Evolutionary conservation across 176 grass and related monocot species (phyloP), one percentile per base, ranked within the genome.

Genomic region (Ananas comosus): DNA sequence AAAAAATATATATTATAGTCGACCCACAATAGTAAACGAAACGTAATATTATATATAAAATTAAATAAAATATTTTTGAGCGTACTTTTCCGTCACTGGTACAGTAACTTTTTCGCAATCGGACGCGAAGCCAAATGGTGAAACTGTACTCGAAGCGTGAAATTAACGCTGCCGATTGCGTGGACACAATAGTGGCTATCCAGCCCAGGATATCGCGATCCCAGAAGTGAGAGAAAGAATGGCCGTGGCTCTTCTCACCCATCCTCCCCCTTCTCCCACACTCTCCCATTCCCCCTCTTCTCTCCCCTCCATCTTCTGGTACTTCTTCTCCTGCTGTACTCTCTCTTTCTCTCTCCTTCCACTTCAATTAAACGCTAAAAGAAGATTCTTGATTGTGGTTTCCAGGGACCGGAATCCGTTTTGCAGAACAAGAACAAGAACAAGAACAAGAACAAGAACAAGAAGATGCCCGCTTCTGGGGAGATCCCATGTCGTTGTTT

Each of bases 231-330:
- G 21, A 1, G 21, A 1, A 10, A 61, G 56, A 61, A 61, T 71
- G 16, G 71, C 33, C n/a, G 54, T 49, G 24, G 63, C 81, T 76
- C 83, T 91, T 29, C 72, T 86, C 75, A 84, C 72, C 25, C 22
- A 23, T 49, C 80, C 79, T 50, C 61, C 80, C 0, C 19, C 73
- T 1, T 7, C 74, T 47, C 33, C 33, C 33, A 7, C 33, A 42
- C 61, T 74, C 29, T 56, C 69, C 77, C 51, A 21, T 64, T 52
- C 63, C 64, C 70, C 74, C 9, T 49, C 19, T 53, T 51, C 78
- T 42, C 74, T 70, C 72, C 67, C 56, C 29, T 23, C 57, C 57
- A 7, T 50, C 2, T 66, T 14, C 1, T 12, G 16, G 10, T 65
- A 13, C 16, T 24, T 61, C 51, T 65, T 22, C 21, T 13, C 53